Evolutionary conservation across 257 asterid species (phyloP).

Genomic region (Solanum bulbocastanum): DNA sequence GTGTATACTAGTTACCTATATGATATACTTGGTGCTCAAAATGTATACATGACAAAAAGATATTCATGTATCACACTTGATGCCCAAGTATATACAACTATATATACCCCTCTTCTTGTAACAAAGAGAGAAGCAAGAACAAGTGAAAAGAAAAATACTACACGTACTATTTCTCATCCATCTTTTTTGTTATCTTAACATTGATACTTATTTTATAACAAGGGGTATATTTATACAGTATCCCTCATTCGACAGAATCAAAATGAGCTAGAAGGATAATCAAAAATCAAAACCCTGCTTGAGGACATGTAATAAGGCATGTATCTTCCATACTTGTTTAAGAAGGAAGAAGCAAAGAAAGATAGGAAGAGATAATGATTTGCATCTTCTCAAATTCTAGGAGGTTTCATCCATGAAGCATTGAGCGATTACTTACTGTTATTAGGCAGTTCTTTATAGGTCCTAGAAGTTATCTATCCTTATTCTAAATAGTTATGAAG

Average conservation of each 20-base stretch:
- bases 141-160: neutral
- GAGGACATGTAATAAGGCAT: neutral
- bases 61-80: neutral
- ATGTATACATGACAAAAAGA: neutral
- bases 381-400: neutral
- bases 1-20: neutral
- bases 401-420: neutral
- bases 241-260: neutral
- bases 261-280: neutral
- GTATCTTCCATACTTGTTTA: neutral
- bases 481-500: neutral
- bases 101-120: neutral
- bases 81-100: neutral
- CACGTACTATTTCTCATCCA: neutral
- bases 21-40: neutral
- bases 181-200: too few relatives aligned
- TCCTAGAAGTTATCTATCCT: neutral
- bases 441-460: neutral
- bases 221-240: neutral
- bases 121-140: neutral
- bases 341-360: neutral
- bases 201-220: too few relatives aligned
- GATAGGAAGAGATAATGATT: neutral
- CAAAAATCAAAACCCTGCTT: neutral
- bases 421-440: neutral